Evolutionary conservation across 2,329 filamentous ascomycete species (phyloP), one percentile per base, ranked within the genome.

Genomic region (Fusarium virguliforme): DNA sequence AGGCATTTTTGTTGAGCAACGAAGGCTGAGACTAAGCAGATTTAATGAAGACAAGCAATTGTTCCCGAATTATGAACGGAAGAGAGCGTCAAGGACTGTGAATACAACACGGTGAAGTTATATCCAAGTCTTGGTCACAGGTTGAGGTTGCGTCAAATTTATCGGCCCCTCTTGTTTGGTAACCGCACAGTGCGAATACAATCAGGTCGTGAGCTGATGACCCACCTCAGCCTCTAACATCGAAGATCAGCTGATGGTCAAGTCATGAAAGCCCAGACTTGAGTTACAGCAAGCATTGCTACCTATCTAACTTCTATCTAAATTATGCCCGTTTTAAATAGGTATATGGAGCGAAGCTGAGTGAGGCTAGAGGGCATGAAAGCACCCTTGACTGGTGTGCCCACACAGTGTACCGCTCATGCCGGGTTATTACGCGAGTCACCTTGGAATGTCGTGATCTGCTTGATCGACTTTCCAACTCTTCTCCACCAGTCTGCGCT

Each of bases 1-100:
- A 59, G 76, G 76, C 76, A 78, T 78, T 55, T 68, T 75, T 15
- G 28, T 38, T n/a, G 22, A 30, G n/a, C 1, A 51, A 28, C 6
- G 6, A 32, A 34, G 48, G 26, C 4, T 3, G 2, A 40, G 24
- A 3, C 4, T 4, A 53, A n/a, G 3, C 9, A 34, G 1, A 2
- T 8, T 9, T 2, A n/a, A 4, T 6, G 6, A 8, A 3, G 1
- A 8, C 1, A 13, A 37, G 50, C 2, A 8, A 3, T 4, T 10
- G 18, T 4, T 22, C 15, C 10, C 4, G 3, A 7, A 4, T 37
- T n/a, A 22, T 4, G 8, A 4, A 37, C 13, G 9, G 7, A 0
- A 6, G 28, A 48, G 13, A 4, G n/a, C 7, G 8, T 15, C 26
- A 24, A 10, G 15, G 4, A 8, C 7, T 8, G 13, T 9, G 43